Percentiles rank a stretch among this genome's conserved stretches.
These are phyloP conservation scores for Nigrospora oryzae DNA, from an alignment of 2,329 filamentous ascomycete genomes.

Conservation along the genomic window DNA sequence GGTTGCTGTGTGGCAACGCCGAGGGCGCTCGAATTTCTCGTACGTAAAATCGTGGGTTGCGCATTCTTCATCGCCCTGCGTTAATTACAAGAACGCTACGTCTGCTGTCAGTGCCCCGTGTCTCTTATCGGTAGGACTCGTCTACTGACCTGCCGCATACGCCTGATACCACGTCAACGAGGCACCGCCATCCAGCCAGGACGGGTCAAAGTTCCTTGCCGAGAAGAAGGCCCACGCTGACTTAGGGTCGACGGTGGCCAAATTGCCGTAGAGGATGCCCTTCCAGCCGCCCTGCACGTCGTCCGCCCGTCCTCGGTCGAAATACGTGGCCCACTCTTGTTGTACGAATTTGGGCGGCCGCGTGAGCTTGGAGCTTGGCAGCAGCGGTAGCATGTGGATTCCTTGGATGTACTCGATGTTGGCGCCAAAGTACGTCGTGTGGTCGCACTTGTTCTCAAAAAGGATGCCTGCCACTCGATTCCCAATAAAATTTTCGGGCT, in stretches of 20 bases:
- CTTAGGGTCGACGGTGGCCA: slow-evolving; percentile 65
- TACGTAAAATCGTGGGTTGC: too few species aligned
- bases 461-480: slow-evolving; percentile 69
- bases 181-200: slow-evolving; percentile 74
- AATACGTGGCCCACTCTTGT: slow-evolving; percentile 78
- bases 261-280: slow-evolving; percentile 75
- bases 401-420: slow-evolving; percentile 66
- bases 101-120: not conserved
- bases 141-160: slow-evolving; percentile 60
- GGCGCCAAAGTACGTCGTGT: slow-evolving; percentile 80
- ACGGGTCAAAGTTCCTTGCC: slow-evolving; percentile 52
- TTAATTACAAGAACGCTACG: slow-evolving; percentile 11
- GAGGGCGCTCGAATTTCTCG: too few species aligned
- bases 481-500: slow-evolving; percentile 68
- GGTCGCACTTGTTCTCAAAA: slow-evolving; percentile 94
- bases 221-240: slow-evolving; percentile 70
- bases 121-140: not conserved
- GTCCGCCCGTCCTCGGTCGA: slow-evolving; percentile 58
- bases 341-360: slow-evolving; percentile 62
- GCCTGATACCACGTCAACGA: slow-evolving; percentile 80
- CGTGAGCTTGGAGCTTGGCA: slow-evolving; percentile 55
- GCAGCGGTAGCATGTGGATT: slow-evolving; percentile 65
- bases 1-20: too few species aligned
- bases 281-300: slow-evolving; percentile 70
- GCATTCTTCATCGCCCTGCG: too few species aligned